Conservation (phyloP, 805 yeast species). For the Schwanniomyces occidentalis region DNA sequence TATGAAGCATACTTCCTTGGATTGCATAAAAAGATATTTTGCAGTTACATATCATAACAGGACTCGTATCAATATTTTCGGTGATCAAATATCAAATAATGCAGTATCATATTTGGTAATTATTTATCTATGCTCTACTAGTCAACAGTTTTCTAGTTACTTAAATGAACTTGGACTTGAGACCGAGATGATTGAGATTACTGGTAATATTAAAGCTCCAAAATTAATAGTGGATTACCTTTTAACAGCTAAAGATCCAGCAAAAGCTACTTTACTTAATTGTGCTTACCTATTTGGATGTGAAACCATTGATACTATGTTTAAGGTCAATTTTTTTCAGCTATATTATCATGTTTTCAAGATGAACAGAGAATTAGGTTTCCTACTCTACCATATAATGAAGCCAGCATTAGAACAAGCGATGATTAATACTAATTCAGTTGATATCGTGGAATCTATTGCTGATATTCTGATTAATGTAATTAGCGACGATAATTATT, state of each 20-base stretch:
- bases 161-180: slow-evolving; percentile 22
- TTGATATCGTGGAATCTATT: slow-evolving; percentile 26
- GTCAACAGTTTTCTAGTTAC: slow-evolving; percentile 23
- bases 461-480: slow-evolving; percentile 26
- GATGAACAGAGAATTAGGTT: slow-evolving; percentile 18
- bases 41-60: slow-evolving; percentile 41
- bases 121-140: slow-evolving; percentile 29
- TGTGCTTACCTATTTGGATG: slow-evolving; percentile 31
- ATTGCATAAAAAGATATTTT: slow-evolving; percentile 45
- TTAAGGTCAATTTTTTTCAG: slow-evolving; percentile 29
- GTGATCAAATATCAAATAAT: slow-evolving; percentile 5
- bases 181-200: slow-evolving; percentile 12
- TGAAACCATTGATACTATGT: slow-evolving; percentile 28
- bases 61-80: slow-evolving; percentile 8
- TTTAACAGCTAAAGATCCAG: slow-evolving; percentile 14
- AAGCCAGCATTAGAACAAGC: slow-evolving; percentile 25
- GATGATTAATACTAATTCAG: slow-evolving; percentile 27
- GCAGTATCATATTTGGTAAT: slow-evolving; percentile 29
- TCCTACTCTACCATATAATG: slow-evolving; percentile 31
- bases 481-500: slow-evolving; percentile 17
- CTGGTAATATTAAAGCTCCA: slow-evolving; percentile 25
- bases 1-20: slow-evolving; percentile 49
- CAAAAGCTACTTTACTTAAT: slow-evolving; percentile 25
- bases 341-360: slow-evolving; percentile 28
- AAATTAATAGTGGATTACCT: slow-evolving; percentile 26